A percentile compares a stretch with the other conserved stretches of the same genome.
Evolutionary conservation across 805 yeast species (phyloP).

Genomic region (Yamadazyma endophytica): DNA sequence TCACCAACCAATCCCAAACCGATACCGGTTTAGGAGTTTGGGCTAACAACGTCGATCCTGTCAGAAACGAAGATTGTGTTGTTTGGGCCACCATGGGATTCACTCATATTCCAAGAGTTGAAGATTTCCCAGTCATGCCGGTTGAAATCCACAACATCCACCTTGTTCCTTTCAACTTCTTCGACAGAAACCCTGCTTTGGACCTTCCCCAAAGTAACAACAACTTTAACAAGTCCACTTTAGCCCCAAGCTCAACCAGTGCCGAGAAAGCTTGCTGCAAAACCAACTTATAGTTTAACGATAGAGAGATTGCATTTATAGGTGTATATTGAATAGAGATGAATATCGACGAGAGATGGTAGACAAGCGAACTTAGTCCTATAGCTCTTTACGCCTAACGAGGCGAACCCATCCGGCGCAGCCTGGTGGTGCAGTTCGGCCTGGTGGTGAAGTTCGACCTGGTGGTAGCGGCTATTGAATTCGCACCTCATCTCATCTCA

Average conservation of each 20-base stretch:
- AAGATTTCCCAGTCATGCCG: constrained; percentile 90
- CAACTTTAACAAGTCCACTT: constrained; percentile 59
- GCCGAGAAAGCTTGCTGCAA: constrained; percentile 31
- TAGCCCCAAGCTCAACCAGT: constrained; percentile 17
- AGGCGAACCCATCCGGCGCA: too few species aligned
- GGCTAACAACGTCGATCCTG: constrained; percentile 64
- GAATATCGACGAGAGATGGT: too few species aligned
- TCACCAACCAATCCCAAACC: constrained; percentile 70
- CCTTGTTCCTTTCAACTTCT: constrained; percentile 70
- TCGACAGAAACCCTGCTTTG: constrained; percentile 72
- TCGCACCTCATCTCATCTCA: too few species aligned
- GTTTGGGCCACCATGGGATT: constrained; percentile 81
- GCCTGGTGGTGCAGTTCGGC: too few species aligned
- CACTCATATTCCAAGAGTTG: constrained; percentile 79
- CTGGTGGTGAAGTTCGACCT: too few species aligned
- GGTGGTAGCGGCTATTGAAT: too few species aligned
- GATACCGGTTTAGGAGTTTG: constrained; percentile 72
- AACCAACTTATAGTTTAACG: constrained; percentile 26
- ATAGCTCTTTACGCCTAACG: too few species aligned
- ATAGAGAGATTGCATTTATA: too few species aligned
- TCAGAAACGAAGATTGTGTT: constrained; percentile 71
- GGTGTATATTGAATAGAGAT: too few species aligned
- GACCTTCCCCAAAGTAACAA: constrained; percentile 72
- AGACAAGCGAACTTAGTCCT: too few species aligned
- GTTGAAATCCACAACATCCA: constrained; percentile 67